Evolutionary conservation across 225 moss, liverwort and hornwort species (phyloP), one percentile per base, ranked within the genome.

Genomic region (Pseudoscleropodium purum): DNA sequence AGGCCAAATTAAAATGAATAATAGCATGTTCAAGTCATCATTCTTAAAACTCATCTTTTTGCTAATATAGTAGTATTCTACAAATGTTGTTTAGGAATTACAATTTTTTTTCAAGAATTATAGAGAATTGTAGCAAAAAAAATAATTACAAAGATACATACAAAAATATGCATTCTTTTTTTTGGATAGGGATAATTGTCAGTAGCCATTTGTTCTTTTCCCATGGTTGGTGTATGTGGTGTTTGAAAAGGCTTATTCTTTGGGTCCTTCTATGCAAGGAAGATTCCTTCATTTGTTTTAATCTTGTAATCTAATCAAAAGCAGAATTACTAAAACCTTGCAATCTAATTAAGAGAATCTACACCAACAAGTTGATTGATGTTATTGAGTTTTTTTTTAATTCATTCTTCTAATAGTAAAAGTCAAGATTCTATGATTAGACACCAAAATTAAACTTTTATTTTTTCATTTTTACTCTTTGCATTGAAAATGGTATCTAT

Each of bases 401-500:
- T 7, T 23, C 13, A 69, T n/a, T 69, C 1, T n/a, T 69, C n/a
- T 69, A n/a, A 3, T 69, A n/a, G n/a, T 23, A 6, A n/a, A 69
- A 69, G 23, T 69, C n/a, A 69, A n/a, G 4, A 24, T 24, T n/a
- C 69, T n/a, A 69, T n/a, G 0, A 20, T n/a, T n/a, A 13, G 13
- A n/a, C 11, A 69, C 69, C 13, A 69, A n/a, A 37, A n/a, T 70
- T 70, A 39, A 25, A 70, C 14, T 70, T 70, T 15, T 24, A 4
- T 11, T 25, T 39, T 13, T 23, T 70, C 13, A 70, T 70, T 70
- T 69, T 39, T 5, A 70, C 7, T 25, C 70, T 70, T 70, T 39
- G 39, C 8, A 70, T 0, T 25, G 1, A 5, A 25, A 70, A 39
- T 70, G 70, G 2, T 8, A 25, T 1, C 25, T 0, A 1, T 2